Evolutionary conservation across 2,329 filamentous ascomycete genomes (phyloP), one percentile per base, ranked within the genome.

Genomic region (Rhexocercosporidium sp.): DNA sequence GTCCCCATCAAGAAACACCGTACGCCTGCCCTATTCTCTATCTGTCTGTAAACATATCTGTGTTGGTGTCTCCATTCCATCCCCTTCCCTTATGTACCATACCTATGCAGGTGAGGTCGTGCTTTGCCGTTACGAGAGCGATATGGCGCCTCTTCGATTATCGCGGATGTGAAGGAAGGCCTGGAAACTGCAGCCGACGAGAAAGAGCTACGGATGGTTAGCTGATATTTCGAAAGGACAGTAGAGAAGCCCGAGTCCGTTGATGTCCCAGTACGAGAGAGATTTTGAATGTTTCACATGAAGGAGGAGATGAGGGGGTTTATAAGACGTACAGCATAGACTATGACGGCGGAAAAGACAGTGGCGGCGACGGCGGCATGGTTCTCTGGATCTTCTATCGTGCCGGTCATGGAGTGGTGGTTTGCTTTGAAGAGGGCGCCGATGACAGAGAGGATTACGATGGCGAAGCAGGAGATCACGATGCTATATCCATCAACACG

Each of bases 121-220:
- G 34, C 22, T n/a, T 7, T 37, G 27, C 39, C 22, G 47, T 59
- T 74, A 77, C 44, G 75, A 86, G 78, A 97, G 83, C 68, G 91
- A 88, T 81, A 97, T 97, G 69, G 93, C 91, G 71, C 94, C 94
- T 78, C 92, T 86, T 79, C 92, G 86, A 81, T 88, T 93, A 80
- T 94, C 91, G 79, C 93, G 90, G 75, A 93, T 82, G 80, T 98
- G 94, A 69, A 97, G 86, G 77, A 92, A 88, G 70, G 94, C 95
- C 80, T 98, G 95, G 73, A 94, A 88, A 66, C 91, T 92, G 81
- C 95, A 98, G 82, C 97, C 97, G 60, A 96, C 85, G 65, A 97
- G 87, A 84, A 98, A 98, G 20, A 86, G 89, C 94, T 96, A 72
- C 34, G 31, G 31, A 59, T 49, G 31, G 37, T 34, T 18, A 59